A percentile compares a stretch with the other conserved stretches of the same genome.
These are phyloP conservation scores for Cryptosporidium sp. DNA, from an alignment of 169 alveolate species.

Conservation along the genomic window DNA sequence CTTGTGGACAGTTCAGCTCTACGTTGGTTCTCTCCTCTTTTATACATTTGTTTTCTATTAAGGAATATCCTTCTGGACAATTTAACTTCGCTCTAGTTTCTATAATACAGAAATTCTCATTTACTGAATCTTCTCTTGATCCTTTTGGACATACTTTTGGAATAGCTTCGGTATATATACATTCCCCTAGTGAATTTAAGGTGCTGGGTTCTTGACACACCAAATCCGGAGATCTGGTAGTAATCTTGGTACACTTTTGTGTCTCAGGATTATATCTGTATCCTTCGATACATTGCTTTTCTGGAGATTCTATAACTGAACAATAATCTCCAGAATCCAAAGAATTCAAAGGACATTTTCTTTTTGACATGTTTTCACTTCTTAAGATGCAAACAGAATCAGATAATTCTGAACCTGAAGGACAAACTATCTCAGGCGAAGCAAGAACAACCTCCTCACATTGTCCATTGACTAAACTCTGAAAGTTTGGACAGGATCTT, in stretches of 20 bases:
- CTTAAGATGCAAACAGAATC: slow-evolving; percentile 28
- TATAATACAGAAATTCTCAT: slow-evolving; percentile 38
- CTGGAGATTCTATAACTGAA: slow-evolving; percentile 44
- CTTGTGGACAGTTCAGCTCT: slow-evolving; percentile 29
- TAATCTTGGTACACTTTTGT: slow-evolving; percentile 29
- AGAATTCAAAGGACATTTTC: slow-evolving; percentile 55
- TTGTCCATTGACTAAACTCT: slow-evolving; percentile 15
- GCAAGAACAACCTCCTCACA: slow-evolving; percentile 29
- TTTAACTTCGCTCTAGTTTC: slow-evolving; percentile 9
- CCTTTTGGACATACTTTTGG: slow-evolving; percentile 53
- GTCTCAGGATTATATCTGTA: slow-evolving; percentile 7
- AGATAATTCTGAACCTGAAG: slow-evolving; percentile 13
- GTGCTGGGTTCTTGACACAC: slow-evolving; percentile 38
- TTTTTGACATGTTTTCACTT: background rate
- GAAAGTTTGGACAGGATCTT: slow-evolving; percentile 38
- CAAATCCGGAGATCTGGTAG: slow-evolving; percentile 44
- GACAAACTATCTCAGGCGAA: slow-evolving; percentile 22
- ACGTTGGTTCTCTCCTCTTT: background rate
- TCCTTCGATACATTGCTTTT: slow-evolving; percentile 63
- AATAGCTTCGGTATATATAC: slow-evolving; percentile 3
- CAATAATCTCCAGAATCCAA: slow-evolving; percentile 61
- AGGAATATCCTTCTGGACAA: slow-evolving; percentile 62
- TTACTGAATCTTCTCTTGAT: slow-evolving; percentile 21
- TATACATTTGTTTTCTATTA: slow-evolving; percentile 4
- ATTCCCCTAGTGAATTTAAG: slow-evolving; percentile 2